Base-by-base conservation (phyloP, 2,329 filamentous ascomycete genomes). In the Colletotrichum sp. region DNA sequence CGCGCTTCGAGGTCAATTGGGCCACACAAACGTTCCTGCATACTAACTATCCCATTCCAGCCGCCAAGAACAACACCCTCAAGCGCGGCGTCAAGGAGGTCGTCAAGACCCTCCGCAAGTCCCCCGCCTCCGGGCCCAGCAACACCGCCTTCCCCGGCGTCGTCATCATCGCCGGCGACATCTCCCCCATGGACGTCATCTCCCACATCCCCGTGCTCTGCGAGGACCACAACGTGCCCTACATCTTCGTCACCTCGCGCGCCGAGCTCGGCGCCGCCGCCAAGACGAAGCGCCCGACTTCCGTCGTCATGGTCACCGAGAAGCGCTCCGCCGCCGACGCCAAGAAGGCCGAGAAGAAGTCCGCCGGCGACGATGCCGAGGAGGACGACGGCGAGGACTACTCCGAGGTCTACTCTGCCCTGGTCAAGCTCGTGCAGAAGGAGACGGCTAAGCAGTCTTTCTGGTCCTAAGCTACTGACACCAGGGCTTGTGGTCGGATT, bases 11-110 rank as follows among this genome's bases (percentile, higher is more conserved):
- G 7, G 18, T 26, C 61, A 43, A 28, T 64, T n/a, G 34, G 24
- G 8, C 55, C 55, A 16, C 2, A 18, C 1, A 13, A 26, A 26
- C 7, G 2, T 18, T 18, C 55, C 26, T 24, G 24, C 52, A 36
- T 68, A 26, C 75, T 78, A 36, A 77, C 59, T 24, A 0, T 55
- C 70, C 28, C 34, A 61, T 13, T 30, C 74, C 86, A 99, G 97
- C 96, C 80, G 96, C 97, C 81, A 98, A 98, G 88, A 93, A 95
- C 88, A 98, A 98, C 88, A 95, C 95, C 75, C 94, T 99, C 83
- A 98, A 98, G 89, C 96, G 97, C 83, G 97, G 97, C 83, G 97
- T 99, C 79, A 99, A 99, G 88, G 97, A 99, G 89, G 96, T 98
- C 83, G 96, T 99, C 88, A 99, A 99, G 89, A 94, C 96, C 39